Evolutionary conservation across 148 eudicot genomes (phyloP).

Genomic region (Linanthus parryae): DNA sequence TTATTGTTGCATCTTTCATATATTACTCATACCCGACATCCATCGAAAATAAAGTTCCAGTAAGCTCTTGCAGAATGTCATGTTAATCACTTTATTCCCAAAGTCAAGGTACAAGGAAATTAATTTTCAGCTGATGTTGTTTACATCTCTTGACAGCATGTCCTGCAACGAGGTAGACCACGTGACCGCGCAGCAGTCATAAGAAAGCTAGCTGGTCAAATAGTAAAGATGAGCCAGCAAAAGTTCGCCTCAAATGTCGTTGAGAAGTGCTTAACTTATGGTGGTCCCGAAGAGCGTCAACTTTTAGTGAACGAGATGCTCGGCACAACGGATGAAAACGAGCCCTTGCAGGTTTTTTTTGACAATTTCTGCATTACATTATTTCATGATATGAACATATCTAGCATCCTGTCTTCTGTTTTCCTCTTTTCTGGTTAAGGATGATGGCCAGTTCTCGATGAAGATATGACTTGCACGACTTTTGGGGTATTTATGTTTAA

Average conservation of each 20-base stretch:
- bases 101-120: not conserved
- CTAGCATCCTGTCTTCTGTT: not conserved
- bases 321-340: conserved; percentile 56
- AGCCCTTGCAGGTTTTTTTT: conserved; percentile 40
- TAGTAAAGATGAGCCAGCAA: conserved; percentile 67
- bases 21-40: too few species aligned
- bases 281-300: conserved; percentile 54
- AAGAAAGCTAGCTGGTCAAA: conserved; percentile 52
- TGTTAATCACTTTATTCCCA: too few species aligned
- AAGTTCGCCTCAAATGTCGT: too few species aligned
- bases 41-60: too few species aligned
- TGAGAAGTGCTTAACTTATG: conserved; percentile 47
- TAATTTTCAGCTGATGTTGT: not conserved
- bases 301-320: conserved; percentile 58
- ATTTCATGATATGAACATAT: not conserved
- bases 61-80: too few species aligned
- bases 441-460: too few species aligned
- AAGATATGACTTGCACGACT: too few species aligned
- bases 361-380: conserved; percentile 2
- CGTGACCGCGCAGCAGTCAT: conserved; percentile 50
- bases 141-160: conserved; percentile 39
- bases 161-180: conserved; percentile 53
- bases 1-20: too few species aligned
- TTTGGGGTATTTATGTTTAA: too few species aligned
- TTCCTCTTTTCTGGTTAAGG: too few species aligned